Evolutionary conservation across 129 eudicot species (phyloP).

Genomic region (Escallonia rubra): DNA sequence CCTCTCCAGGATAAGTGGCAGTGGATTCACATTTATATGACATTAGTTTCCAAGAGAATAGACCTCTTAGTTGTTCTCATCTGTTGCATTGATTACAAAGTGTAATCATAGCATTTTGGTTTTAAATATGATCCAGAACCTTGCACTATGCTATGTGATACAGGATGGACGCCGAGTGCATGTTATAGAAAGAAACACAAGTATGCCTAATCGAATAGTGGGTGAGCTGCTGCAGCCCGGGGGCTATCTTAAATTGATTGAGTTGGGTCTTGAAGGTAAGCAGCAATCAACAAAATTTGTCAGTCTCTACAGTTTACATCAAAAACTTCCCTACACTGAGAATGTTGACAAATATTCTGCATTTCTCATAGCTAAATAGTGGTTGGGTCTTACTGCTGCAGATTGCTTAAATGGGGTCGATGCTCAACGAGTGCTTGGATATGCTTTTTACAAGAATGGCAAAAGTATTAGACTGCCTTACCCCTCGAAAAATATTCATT

Average conservation of each 20-base stretch:
- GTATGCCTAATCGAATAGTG: conserved; percentile 56
- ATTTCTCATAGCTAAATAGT: not conserved
- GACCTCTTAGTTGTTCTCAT: not conserved
- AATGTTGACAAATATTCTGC: not conserved
- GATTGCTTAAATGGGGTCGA: conserved; percentile 60
- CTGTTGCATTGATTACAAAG: not conserved
- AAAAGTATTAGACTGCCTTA: conserved; percentile 44
- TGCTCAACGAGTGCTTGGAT: conserved; percentile 62
- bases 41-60: not conserved
- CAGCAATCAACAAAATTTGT: not conserved
- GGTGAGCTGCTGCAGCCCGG: conserved; percentile 67
- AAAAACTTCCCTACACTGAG: not conserved
- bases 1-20: too few species aligned
- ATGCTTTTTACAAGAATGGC: conserved; percentile 60
- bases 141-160: not conserved
- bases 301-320: not conserved
- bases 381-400: conserved; percentile 11
- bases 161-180: conserved; percentile 56
- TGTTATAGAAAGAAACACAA: conserved; percentile 53
- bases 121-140: not conserved
- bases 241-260: conserved; percentile 47
- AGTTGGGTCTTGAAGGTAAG: conserved; percentile 57
- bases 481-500: conserved; percentile 39
- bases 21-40: too few species aligned
- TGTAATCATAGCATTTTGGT: not conserved